Evolutionary conservation across 495 filamentous ascomycete species (phyloP).

Genomic region (Amniculicola lignicola): DNA sequence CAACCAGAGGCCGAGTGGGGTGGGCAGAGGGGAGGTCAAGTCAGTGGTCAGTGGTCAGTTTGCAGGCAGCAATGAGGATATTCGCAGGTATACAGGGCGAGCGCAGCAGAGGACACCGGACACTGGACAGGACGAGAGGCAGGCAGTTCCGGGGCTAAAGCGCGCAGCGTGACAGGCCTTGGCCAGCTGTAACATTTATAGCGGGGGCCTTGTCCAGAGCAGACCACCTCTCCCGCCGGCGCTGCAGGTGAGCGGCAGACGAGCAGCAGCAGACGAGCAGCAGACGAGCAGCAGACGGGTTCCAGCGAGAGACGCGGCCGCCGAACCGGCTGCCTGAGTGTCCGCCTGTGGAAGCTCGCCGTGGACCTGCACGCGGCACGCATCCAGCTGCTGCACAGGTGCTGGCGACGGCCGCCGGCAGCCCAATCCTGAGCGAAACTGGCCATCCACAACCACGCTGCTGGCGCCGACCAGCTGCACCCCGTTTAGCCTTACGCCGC

Average conservation of each 20-base stretch:
- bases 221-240: no score
- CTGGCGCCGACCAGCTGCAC: constrained; percentile 10
- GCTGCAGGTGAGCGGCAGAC: no score
- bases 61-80: not conserved
- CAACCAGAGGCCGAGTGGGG: not conserved
- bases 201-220: no score
- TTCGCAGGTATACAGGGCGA: not conserved
- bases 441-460: constrained; percentile 19
- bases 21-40: no score
- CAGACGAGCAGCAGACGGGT: no score
- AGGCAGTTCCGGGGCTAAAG: no score
- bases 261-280: no score
- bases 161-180: no score
- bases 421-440: constrained; percentile 7
- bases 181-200: no score
- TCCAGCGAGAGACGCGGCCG: not conserved
- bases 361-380: constrained; percentile 2
- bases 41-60: not conserved
- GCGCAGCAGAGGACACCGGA: not conserved
- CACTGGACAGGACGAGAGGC: not conserved
- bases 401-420: not conserved
- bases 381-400: not conserved
- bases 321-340: not conserved
- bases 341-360: not conserved
- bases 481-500: constrained; percentile 4